A percentile compares a stretch with the other conserved stretches of the same genome.
Evolutionary conservation across 1,139 yeast genomes (phyloP).

Genomic region (Yamadazyma atlantica): DNA sequence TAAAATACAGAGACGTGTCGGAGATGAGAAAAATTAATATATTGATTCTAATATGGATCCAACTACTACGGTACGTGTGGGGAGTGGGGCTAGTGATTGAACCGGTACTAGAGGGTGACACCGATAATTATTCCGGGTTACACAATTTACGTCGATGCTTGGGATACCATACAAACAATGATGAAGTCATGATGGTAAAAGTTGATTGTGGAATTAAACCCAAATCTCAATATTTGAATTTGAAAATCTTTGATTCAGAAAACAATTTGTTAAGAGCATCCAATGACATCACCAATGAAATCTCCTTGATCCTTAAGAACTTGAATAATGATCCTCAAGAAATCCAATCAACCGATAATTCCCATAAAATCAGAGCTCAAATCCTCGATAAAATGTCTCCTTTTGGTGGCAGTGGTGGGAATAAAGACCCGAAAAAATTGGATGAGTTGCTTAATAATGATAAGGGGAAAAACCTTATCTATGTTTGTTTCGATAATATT

Average conservation of each 20-base stretch:
- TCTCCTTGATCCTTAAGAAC: conserved; percentile 37
- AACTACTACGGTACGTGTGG: conserved; percentile 4
- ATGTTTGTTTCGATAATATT: conserved; percentile 45
- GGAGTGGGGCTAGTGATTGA: conserved; percentile 15
- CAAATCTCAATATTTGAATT: conserved; percentile 35
- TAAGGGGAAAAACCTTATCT: conserved; percentile 30
- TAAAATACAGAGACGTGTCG: neutral
- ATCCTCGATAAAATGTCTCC: conserved; percentile 12
- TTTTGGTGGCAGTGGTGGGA: conserved; percentile 4
- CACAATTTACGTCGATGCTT: conserved; percentile 35
- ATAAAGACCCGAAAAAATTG: conserved; percentile 12
- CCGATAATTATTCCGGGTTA: conserved; percentile 24
- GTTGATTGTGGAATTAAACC: conserved; percentile 30
- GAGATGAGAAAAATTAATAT: neutral
- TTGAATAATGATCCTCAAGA: conserved; percentile 25
- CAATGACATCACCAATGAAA: conserved; percentile 28
- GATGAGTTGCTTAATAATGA: conserved; percentile 21
- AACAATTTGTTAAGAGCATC: conserved; percentile 34
- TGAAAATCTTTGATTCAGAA: conserved; percentile 39
- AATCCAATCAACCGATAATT: conserved; percentile 5
- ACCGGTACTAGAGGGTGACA: conserved; percentile 19
- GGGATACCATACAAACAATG: conserved; percentile 36
- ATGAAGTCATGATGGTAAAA: conserved; percentile 38
- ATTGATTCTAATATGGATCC: neutral
- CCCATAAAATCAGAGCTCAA: conserved; percentile 8